phyloP scores from a whole-genome alignment of 192 early-diverging fungal genomes.

The Umbelopsis isabellina region DNA sequence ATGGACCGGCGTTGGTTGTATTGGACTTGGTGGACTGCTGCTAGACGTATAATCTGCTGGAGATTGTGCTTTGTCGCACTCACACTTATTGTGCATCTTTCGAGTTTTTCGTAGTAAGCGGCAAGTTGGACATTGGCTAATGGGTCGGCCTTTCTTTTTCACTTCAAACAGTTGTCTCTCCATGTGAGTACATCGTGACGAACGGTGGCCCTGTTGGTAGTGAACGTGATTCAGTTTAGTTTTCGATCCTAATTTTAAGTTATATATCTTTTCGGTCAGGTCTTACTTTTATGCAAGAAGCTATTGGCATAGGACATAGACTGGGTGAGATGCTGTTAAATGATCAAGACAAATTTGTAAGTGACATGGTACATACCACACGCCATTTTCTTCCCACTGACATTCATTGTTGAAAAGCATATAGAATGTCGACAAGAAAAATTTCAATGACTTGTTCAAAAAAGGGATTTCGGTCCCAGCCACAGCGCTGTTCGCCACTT shows the following conservation, averaged over 20 bases:
- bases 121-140: conserved; percentile 67
- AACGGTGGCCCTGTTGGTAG: conserved; percentile 37
- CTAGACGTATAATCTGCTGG: background rate
- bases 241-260: background rate
- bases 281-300: conserved; percentile 10
- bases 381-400: conserved; percentile 1
- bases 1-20: background rate
- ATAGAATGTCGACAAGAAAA: background rate
- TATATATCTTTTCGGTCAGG: background rate
- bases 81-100: conserved; percentile 68
- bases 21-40: background rate
- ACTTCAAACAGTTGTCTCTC: conserved; percentile 64
- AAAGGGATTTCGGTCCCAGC: background rate
- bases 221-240: background rate
- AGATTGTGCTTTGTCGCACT: conserved; percentile 36
- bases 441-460: background rate
- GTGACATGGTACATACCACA: background rate
- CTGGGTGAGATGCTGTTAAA: background rate
- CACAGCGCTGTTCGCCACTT: background rate
- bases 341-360: background rate
- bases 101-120: conserved; percentile 65
- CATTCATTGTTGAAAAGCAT: background rate
- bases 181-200: conserved; percentile 38
- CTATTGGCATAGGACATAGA: background rate
- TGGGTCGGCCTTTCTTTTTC: conserved; percentile 71